Base-by-base conservation (phyloP, 202 grass and related monocot genomes). In the Tripidium arundinaceum region DNA sequence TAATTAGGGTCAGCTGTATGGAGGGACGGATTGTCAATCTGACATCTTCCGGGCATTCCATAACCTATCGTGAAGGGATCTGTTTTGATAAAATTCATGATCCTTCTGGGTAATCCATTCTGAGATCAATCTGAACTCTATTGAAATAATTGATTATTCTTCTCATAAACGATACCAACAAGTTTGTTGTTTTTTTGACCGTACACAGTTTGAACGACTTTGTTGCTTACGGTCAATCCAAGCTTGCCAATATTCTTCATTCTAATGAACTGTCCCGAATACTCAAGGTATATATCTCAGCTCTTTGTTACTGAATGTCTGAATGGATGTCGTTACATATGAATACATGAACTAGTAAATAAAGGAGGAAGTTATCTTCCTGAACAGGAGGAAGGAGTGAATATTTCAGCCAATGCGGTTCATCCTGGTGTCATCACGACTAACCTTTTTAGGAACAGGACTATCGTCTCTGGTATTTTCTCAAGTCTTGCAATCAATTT, bases 231-330 rank as follows among this genome's bases (percentile, higher is more conserved):
- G 86, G 84, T 25, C 86, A 93, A 72, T 93, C 93, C 62, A 97
- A 93, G 82, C 88, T 97, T 83, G 86, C 90, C 58, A 97, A 97
- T 66, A 97, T 93, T 87, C 70, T 97, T 65, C 90, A 97, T 70
- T 70, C 81, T 9, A 89, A 85, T 72, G 90, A 93, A 36, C 68
- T 97, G 62, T 76, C 90, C 14, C 68, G 81, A 79, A 70, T 81
- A 46, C 57, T 97, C 28, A 87, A 89, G 90, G 90, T 93, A 86
- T 31, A n/a, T n/a, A n/a, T n/a, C 22, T 11, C 2, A 0, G 6
- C 21, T 70, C 15, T 68, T 64, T 29, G 27, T 3, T 34, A 46
- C 15, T 34, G 31, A 45, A 65, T n/a, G 5, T 14, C 40, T 52
- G 25, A n/a, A n/a, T n/a, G n/a, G n/a, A n/a, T n/a, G n/a, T 16